Conservation (phyloP, 805 yeast species). For the Spathaspora boniae region DNA sequence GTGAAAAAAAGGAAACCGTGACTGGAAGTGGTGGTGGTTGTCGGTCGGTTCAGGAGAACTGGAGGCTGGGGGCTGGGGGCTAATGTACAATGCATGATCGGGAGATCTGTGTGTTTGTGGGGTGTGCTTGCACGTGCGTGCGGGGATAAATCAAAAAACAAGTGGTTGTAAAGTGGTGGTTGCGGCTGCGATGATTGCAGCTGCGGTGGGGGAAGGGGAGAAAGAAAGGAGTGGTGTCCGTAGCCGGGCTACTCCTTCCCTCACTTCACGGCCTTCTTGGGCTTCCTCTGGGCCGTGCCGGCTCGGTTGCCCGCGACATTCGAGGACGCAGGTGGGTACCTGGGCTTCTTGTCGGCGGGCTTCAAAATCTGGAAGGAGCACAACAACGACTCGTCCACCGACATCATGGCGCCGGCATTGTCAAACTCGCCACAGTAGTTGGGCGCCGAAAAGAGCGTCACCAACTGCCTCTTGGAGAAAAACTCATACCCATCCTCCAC, state of each 20-base stretch:
- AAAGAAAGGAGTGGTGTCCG: slow-evolving; percentile 1
- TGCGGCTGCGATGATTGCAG: background rate
- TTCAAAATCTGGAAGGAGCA: slow-evolving; percentile 96
- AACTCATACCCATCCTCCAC: slow-evolving; percentile 99
- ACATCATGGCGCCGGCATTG: slow-evolving; percentile 99
- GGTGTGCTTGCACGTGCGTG: background rate
- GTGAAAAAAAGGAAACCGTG: too few relatives aligned
- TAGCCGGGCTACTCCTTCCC: background rate
- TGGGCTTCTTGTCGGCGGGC: slow-evolving; percentile 95
- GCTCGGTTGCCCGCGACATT: slow-evolving; percentile 12
- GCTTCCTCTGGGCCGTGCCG: slow-evolving; percentile 13
- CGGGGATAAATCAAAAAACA: background rate
- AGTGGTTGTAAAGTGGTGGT: background rate
- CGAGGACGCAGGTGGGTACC: slow-evolving; percentile 48
- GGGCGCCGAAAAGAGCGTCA: slow-evolving; percentile 94
- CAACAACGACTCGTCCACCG: slow-evolving; percentile 91
- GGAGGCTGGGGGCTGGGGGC: too few relatives aligned
- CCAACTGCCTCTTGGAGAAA: slow-evolving; percentile 92
- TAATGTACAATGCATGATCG: too few relatives aligned
- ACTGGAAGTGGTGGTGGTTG: too few relatives aligned
- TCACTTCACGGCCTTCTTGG: slow-evolving; percentile 11
- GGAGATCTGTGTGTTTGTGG: too few relatives aligned
- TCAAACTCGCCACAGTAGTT: slow-evolving; percentile 99
- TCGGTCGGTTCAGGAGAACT: too few relatives aligned
- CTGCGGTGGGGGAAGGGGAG: background rate